Percentiles rank a stretch among this genome's conserved stretches.
Evolutionary conservation across 2,329 filamentous ascomycete genomes (phyloP).

Genomic region (Boeremia exigua): DNA sequence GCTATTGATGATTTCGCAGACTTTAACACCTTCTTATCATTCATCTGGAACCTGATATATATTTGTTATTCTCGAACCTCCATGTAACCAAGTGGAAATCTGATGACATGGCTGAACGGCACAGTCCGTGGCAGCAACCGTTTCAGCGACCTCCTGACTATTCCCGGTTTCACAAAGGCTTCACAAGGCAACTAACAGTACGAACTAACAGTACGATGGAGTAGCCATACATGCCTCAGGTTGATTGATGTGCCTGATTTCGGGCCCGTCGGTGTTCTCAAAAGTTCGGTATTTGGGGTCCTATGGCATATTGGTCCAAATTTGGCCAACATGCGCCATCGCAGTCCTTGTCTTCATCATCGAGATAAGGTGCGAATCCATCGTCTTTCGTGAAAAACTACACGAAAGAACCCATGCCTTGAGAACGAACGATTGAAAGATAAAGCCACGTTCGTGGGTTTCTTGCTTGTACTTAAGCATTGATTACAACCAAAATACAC

Average conservation of each 20-base stretch:
- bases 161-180: slow-evolving; percentile 29
- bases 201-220: slow-evolving; percentile 6
- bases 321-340: too few species aligned
- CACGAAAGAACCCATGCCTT: too few species aligned
- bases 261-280: not conserved
- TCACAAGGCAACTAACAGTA: slow-evolving; percentile 18
- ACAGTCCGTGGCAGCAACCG: slow-evolving; percentile 6
- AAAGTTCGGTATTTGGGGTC: not conserved
- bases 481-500: not conserved
- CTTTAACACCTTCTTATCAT: too few species aligned
- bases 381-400: too few species aligned
- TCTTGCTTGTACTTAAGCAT: not conserved
- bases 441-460: not conserved
- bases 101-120: not conserved
- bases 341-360: too few species aligned
- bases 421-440: too few species aligned
- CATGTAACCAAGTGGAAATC: not conserved
- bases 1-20: not conserved
- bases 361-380: too few species aligned
- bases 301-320: too few species aligned
- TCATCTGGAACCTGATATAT: too few species aligned
- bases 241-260: not conserved
- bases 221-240: slow-evolving; percentile 10
- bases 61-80: too few species aligned
- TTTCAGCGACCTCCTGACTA: slow-evolving; percentile 29